Evolutionary conservation across 108 stramenopile genomes (phyloP).

Genomic region (Ochromonas danica): DNA sequence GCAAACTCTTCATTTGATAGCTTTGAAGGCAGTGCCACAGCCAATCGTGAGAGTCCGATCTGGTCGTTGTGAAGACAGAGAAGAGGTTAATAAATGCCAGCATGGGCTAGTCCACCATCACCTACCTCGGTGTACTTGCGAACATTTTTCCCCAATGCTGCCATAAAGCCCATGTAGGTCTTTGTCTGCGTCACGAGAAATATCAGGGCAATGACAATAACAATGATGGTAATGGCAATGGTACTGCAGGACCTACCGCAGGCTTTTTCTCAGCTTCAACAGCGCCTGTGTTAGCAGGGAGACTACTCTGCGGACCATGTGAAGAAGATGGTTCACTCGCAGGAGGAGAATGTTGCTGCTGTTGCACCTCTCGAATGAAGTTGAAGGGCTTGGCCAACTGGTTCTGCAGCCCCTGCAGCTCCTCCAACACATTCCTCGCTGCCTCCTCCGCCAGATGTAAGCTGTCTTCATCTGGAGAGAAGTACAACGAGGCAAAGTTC

Average conservation of each 20-base stretch:
- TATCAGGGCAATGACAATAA: no score
- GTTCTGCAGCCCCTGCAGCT: not conserved
- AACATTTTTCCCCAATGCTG: not conserved
- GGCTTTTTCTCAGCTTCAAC: no score
- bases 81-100: no score
- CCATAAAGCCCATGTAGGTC: no score
- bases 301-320: no score
- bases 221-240: no score
- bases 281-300: no score
- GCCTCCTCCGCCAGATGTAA: not conserved
- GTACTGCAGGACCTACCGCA: no score
- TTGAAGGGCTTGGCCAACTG: not conserved
- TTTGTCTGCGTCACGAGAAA: no score
- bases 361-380: not conserved
- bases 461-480: not conserved
- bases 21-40: conserved; percentile 1
- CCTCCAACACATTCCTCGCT: not conserved
- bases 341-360: not conserved
- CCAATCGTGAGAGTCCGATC: not conserved
- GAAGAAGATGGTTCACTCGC: no score
- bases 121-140: conserved; percentile 6
- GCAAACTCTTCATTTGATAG: conserved; percentile 1
- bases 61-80: no score
- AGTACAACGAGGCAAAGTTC: not conserved
- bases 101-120: no score